phyloP scores from a whole-genome alignment of 2,329 filamentous ascomycete genomes.

The Fusarium goolgardi region DNA sequence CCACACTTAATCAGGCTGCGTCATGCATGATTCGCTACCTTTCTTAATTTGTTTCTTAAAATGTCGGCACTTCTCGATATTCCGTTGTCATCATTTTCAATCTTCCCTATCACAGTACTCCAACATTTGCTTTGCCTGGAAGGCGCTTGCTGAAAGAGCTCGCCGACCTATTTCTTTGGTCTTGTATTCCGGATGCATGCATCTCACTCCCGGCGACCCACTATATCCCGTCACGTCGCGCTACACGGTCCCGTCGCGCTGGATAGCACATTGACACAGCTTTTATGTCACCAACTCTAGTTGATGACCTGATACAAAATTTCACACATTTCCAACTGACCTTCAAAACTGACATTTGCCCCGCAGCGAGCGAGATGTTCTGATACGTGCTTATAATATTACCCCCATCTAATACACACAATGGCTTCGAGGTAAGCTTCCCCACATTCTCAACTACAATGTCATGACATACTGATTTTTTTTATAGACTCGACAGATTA shows the following conservation, averaged over 20 bases:
- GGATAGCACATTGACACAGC: slow-evolving; percentile 35
- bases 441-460: background rate
- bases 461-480: slow-evolving; percentile 20
- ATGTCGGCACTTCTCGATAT: slow-evolving; percentile 17
- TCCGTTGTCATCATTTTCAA: slow-evolving; percentile 10
- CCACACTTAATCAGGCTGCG: slow-evolving; percentile 37
- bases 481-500: slow-evolving; percentile 78
- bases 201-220: slow-evolving; percentile 45
- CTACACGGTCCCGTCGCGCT: slow-evolving; percentile 45
- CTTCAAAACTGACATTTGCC: slow-evolving; percentile 31
- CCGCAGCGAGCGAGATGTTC: slow-evolving; percentile 46
- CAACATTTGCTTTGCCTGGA: slow-evolving; percentile 14
- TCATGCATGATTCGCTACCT: slow-evolving; percentile 23
- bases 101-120: slow-evolving; percentile 1
- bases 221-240: slow-evolving; percentile 45
- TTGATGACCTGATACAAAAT: slow-evolving; percentile 13
- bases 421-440: slow-evolving; percentile 67
- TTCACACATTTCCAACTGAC: background rate
- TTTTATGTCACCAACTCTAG: slow-evolving; percentile 16
- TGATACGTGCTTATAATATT: slow-evolving; percentile 41
- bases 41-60: slow-evolving; percentile 21
- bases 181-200: slow-evolving; percentile 43
- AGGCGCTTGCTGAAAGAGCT: slow-evolving; percentile 24
- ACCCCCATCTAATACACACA: slow-evolving; percentile 52
- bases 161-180: slow-evolving; percentile 7